Evolutionary conservation across 148 eudicot genomes (phyloP), one percentile per base, ranked within the genome.

Genomic region (Rhododendron molle): DNA sequence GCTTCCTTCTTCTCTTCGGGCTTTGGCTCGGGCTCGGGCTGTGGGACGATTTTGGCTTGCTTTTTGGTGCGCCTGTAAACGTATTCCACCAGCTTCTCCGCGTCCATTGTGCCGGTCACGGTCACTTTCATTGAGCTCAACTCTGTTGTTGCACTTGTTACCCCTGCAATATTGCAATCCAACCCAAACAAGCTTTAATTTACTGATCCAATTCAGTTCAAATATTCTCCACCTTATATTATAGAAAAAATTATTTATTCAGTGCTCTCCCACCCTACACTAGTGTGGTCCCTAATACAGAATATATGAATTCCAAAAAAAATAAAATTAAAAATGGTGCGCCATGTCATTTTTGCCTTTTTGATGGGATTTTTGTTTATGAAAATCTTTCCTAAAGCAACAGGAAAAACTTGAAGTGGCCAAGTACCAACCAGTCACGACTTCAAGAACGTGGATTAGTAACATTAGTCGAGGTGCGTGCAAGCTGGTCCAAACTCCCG

Each of bases 31-130:
- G 98, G 95, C 44, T 95, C 92, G 47, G 98, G 95, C 84, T 89
- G 98, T 13, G 98, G 96, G 38, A 97, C 92, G 0, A 97, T 91
- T 40, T 89, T 90, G 79, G 96, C 99, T 84, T 93, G 94, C 86
- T 97, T 97, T 85, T 92, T 97, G 56, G 99, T 97, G 7, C 93
- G 92, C 78, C 95, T 87, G 81, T 97, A 95, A 1, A 97, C 96
- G 47, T 97, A 97, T 21, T 93, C 98, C 0, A 94, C 98, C 5
- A 97, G 89, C 86, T 86, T 86, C 50, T 92, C 86, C 18, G 93
- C 94, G 76, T 97, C 95, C 95, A 97, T 94, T 5, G 96, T 97
- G 3, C 99, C 99, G 1, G 96, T 97, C 9, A 95, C 99, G 32
- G 84, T 94, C 4, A 97, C 98, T 85, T 97, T 97, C 23, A 95